These are phyloP conservation scores for Selaginella tamariscina DNA, from an alignment of 75 land plant species.

Conservation along the genomic window DNA sequence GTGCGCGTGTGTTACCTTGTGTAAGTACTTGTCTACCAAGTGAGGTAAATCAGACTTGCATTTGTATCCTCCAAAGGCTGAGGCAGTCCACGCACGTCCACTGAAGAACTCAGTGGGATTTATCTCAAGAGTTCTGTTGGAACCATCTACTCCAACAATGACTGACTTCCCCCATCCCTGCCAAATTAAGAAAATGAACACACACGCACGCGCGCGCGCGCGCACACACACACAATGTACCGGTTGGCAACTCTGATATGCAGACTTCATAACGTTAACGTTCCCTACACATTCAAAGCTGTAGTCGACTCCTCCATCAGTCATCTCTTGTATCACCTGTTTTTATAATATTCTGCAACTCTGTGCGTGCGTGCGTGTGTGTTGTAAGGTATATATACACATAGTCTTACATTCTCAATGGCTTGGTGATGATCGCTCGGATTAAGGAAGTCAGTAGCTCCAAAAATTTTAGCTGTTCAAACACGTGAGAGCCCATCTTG, in stretches of 20 bases:
- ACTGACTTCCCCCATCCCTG: slow-evolving; percentile 12
- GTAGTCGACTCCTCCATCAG: slow-evolving; percentile 23
- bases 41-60: slow-evolving; percentile 51
- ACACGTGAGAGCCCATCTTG: no score
- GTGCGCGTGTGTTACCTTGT: slow-evolving; percentile 30
- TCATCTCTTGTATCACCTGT: slow-evolving; percentile 19
- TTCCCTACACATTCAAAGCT: slow-evolving; percentile 25
- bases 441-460: slow-evolving; percentile 48
- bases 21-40: slow-evolving; percentile 43
- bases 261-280: slow-evolving; percentile 15
- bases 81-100: slow-evolving; percentile 38
- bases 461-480: slow-evolving; percentile 31
- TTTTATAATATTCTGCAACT: not conserved
- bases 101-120: slow-evolving; percentile 50
- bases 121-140: not conserved
- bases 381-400: not conserved
- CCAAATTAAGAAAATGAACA: not conserved
- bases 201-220: not conserved
- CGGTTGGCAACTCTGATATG: slow-evolving; percentile 12
- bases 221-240: not conserved
- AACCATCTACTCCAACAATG: slow-evolving; percentile 9
- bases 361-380: not conserved
- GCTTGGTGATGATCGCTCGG: slow-evolving; percentile 37
- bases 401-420: slow-evolving; percentile 42
- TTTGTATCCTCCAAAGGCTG: slow-evolving; percentile 58